A percentile compares a stretch with the other conserved stretches of the same genome.
Evolutionary conservation across 1,284 basidiomycete genomes (phyloP).

Genomic region (Schizophyllum amplum): DNA sequence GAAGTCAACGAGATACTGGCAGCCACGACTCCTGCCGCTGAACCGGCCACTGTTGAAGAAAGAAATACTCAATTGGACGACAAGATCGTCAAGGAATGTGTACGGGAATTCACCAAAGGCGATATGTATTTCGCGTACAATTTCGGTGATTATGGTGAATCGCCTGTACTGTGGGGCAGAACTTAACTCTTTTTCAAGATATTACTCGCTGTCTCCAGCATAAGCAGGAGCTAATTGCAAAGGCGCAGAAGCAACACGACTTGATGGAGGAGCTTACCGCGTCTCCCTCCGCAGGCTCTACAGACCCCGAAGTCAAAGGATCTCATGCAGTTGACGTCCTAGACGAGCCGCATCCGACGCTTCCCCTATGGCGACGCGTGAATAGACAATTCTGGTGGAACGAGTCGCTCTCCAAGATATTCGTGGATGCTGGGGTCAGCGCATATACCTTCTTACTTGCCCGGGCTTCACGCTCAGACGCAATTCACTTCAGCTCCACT

Average conservation of each 20-base stretch:
- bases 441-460: conserved; percentile 1
- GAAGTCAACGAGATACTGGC: conserved; percentile 48
- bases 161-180: too few relatives aligned
- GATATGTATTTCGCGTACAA: conserved; percentile 78
- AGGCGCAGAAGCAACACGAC: conserved; percentile 43
- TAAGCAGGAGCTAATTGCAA: conserved; percentile 59
- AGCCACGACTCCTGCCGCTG: conserved; percentile 38
- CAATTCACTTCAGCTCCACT: conserved; percentile 48
- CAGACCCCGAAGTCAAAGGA: conserved; percentile 18
- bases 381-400: conserved; percentile 90
- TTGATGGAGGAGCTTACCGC: conserved; percentile 54
- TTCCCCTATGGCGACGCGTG: conserved; percentile 80
- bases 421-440: conserved; percentile 66
- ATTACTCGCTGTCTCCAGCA: conserved; percentile 73
- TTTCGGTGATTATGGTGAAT: conserved; percentile 42
- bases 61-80: conserved; percentile 64
- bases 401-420: conserved; percentile 68
- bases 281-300: conserved; percentile 22
- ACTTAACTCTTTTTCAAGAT: conserved; percentile 31
- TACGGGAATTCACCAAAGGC: conserved; percentile 64
- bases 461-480: conserved; percentile 1
- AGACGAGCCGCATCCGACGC: conserved; percentile 57
- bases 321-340: conserved; percentile 41
- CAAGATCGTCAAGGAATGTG: conserved; percentile 68
- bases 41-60: conserved; percentile 53